Base-by-base conservation (phyloP, 495 filamentous ascomycete species). In the Penicillium bialowiezense region DNA sequence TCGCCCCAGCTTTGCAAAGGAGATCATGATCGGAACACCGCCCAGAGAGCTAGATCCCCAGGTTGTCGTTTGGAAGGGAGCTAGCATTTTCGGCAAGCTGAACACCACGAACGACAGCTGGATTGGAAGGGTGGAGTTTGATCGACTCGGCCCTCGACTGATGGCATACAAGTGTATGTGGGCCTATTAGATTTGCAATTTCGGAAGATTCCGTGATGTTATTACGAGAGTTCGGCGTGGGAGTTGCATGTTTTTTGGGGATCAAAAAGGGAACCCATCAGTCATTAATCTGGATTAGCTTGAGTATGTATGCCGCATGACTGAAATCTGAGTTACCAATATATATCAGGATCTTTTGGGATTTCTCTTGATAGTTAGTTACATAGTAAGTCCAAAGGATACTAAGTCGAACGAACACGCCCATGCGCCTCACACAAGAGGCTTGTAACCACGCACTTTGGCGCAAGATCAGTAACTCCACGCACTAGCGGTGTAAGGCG, bases 61-160 rank as follows among this genome's bases (percentile, higher is more conserved):
- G 63, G 91, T 96, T 5, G 88, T 97, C 24, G 86, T 87, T 6
- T 98, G 93, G 93, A 98, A 98, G 77, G 93, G 93, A 2, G 95
- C 88, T 3, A 96, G 91, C 59, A 89, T 98, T 21, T 98, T 97
- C 75, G 91, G 89, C n/a, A 92, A 95, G 71, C 72, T 98, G 62
- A 79, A 68, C 50, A 72, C 75, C 23, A 89, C 87, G 8, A 96
- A 97, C 68, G 95, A 98, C 70, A 90, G 85, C 66, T 97, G 93
- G 93, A 90, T 97, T 54, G 85, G 86, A 1, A 77, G 81, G 45
- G 72, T 85, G 47, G 93, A 97, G 70, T 97, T 95, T 70, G 90
- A 97, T 65, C 81, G 89, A 52, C 67, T 96, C 34, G 91, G 93
- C 31, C 79, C 79, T 29, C 80, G 93, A 55, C 68, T 90, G 35